These are phyloP conservation scores for Licmophora abbreviata DNA, from an alignment of 108 stramenopile species.

Conservation along the genomic window DNA sequence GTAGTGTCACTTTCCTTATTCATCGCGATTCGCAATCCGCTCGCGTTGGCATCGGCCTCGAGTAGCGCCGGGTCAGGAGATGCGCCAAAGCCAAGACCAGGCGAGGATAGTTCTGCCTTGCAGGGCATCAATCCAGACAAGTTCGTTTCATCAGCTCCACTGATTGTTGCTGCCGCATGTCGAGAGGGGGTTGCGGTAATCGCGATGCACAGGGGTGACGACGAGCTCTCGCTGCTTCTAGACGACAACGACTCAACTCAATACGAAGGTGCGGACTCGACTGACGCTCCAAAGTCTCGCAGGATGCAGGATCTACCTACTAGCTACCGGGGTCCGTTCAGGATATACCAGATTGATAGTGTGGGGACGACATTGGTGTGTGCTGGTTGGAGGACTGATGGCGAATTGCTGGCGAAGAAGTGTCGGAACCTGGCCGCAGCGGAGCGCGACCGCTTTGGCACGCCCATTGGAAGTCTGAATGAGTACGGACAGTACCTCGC, in stretches of 20 bases:
- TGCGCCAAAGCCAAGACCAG: too few relatives aligned
- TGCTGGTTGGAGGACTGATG: slow-evolving; percentile 73
- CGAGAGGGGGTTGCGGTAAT: slow-evolving; percentile 49
- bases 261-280: slow-evolving; percentile 2
- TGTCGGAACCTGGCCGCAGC: slow-evolving; percentile 35
- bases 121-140: too few relatives aligned
- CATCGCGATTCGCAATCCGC: too few relatives aligned
- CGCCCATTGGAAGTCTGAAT: slow-evolving; percentile 9
- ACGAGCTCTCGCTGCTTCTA: slow-evolving; percentile 1
- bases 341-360: slow-evolving; percentile 43
- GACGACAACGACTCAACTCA: slow-evolving; percentile 3
- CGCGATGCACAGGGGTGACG: slow-evolving; percentile 7
- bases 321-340: slow-evolving; percentile 47
- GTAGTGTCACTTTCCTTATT: too few relatives aligned
- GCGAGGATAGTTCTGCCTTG: too few relatives aligned
- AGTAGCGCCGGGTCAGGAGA: too few relatives aligned
- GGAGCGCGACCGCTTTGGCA: slow-evolving; percentile 36
- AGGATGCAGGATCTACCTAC: slow-evolving; percentile 29
- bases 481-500: slow-evolving; percentile 50
- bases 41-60: too few relatives aligned
- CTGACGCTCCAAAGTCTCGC: slow-evolving; percentile 1
- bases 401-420: slow-evolving; percentile 32
- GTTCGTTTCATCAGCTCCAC: slow-evolving; percentile 47
- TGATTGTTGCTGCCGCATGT: slow-evolving; percentile 58
- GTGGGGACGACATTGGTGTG: slow-evolving; percentile 48